phyloP scores from a whole-genome alignment of 768 basidiomycete genomes.

The Rhodosporidiobolus sp. region DNA sequence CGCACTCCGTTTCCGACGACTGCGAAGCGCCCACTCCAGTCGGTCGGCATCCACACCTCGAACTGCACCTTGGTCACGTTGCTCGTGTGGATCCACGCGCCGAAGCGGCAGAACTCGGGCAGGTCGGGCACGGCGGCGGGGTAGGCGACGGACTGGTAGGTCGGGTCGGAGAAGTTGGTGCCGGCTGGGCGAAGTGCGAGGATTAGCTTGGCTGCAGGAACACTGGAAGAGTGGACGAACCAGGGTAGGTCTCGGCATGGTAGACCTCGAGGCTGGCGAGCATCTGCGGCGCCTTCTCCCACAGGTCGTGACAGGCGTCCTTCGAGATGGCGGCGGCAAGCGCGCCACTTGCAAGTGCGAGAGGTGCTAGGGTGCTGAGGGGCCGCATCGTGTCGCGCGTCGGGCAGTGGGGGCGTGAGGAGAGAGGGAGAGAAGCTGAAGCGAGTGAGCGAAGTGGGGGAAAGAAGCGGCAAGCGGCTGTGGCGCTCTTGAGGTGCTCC shows the following conservation, averaged over 20 bases:
- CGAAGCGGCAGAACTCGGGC: conserved; percentile 39
- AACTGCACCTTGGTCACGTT: conserved; percentile 36
- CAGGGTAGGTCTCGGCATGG: conserved; percentile 22
- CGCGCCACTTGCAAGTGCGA: background rate
- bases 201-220: background rate
- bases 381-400: too few relatives aligned
- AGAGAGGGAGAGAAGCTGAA: too few relatives aligned
- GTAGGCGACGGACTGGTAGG: conserved; percentile 13
- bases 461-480: too few relatives aligned
- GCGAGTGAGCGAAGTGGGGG: too few relatives aligned
- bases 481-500: too few relatives aligned
- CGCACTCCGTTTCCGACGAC: conserved; percentile 36
- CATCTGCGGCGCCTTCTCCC: conserved; percentile 15
- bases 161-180: conserved; percentile 22
- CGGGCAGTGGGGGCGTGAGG: too few relatives aligned
- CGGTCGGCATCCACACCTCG: conserved; percentile 40
- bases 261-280: conserved; percentile 31
- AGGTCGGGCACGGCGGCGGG: conserved; percentile 18
- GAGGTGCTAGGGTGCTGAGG: background rate
- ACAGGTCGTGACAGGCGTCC: conserved; percentile 18
- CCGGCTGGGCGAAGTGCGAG: background rate
- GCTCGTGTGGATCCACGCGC: conserved; percentile 39
- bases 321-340: background rate
- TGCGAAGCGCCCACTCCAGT: conserved; percentile 23
- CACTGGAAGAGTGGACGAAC: conserved; percentile 1